Evolutionary conservation across 805 yeast species (phyloP).

Genomic region (Kodamaea restingae): DNA sequence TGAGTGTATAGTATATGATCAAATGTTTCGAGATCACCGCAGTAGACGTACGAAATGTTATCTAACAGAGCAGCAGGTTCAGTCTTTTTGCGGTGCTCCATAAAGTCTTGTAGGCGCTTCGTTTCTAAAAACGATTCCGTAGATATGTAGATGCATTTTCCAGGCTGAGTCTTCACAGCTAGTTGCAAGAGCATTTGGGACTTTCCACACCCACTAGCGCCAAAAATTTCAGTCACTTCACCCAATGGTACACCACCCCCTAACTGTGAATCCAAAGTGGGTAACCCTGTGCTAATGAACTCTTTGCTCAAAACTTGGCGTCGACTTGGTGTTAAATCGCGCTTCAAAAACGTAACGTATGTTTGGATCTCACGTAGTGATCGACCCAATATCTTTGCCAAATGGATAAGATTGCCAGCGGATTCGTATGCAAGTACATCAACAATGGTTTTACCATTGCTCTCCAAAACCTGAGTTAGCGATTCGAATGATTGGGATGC

Average conservation of each 20-base stretch:
- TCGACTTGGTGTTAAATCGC: slow-evolving; percentile 6
- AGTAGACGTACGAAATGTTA: slow-evolving; percentile 50
- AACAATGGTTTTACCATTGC: slow-evolving; percentile 23
- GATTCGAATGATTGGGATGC: slow-evolving; percentile 14
- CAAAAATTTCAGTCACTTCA: slow-evolving; percentile 62
- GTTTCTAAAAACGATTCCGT: slow-evolving; percentile 78
- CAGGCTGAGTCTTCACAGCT: slow-evolving; percentile 50
- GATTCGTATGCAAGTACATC: slow-evolving; percentile 21
- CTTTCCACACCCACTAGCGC: slow-evolving; percentile 84
- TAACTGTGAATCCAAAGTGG: slow-evolving; percentile 21
- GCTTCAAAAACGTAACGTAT: slow-evolving; percentile 12
- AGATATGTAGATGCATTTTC: slow-evolving; percentile 54
- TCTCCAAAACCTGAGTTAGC: slow-evolving; percentile 14
- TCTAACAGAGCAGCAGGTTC: slow-evolving; percentile 21
- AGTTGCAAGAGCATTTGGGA: slow-evolving; percentile 74
- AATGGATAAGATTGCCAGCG: slow-evolving; percentile 11
- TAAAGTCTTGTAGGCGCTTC: slow-evolving; percentile 43
- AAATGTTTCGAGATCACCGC: slow-evolving; percentile 67
- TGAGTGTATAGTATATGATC: slow-evolving; percentile 70
- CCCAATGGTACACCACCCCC: slow-evolving; percentile 32
- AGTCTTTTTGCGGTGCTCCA: slow-evolving; percentile 10
- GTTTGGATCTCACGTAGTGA: slow-evolving; percentile 27
- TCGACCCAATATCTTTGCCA: slow-evolving; percentile 22
- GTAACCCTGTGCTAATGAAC: slow-evolving; percentile 22
- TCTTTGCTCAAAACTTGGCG: not conserved